Evolutionary conservation across 2,329 filamentous ascomycete species (phyloP), one percentile per base, ranked within the genome.

Genomic region (Plenodomus biglobosus): DNA sequence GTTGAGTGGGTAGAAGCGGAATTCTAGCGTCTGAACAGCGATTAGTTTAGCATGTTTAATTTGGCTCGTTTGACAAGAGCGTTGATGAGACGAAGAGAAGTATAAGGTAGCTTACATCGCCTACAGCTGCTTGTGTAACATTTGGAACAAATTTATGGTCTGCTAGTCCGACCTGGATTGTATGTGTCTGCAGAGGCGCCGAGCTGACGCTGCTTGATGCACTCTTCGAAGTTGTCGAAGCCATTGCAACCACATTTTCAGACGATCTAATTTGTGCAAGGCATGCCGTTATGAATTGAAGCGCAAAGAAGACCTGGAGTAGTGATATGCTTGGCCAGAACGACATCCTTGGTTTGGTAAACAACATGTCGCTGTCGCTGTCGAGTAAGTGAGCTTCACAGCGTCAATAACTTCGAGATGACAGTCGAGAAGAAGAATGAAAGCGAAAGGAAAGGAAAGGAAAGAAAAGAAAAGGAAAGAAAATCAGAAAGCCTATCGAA

Each of bases 1-100:
- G 45, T 76, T 76, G 17, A 59, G 48, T 1, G 73, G 69, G 43
- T 66, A 75, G 62, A 76, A 76, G 38, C 63, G 44, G 49, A 76
- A 77, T 35, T 70, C 66, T 35, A 77, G 54, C 11, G 59, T 58
- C 59, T 70, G 30, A n/a, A 34, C 15, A 13, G 10, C 19, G 38
- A 21, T 54, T 22, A 54, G 48, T 36, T 35, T n/a, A n/a, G n/a
- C n/a, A 8, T 18, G 18, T n/a, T 40, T n/a, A 16, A 15, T n/a
- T n/a, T n/a, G n/a, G n/a, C n/a, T n/a, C n/a, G n/a, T n/a, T n/a
- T n/a, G 38, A 22, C 10, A 18, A 19, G 6, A 37, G 35, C 32
- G 11, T 45, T 35, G 13, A 36, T 34, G 27, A 50, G 13, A 16
- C 22, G 10, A 5, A 10, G 22, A 24, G 5, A 24, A 10, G 22